These are phyloP conservation scores for Fraxinus pennsylvanica DNA, from an alignment of 257 asterid genomes.

Conservation along the genomic window DNA sequence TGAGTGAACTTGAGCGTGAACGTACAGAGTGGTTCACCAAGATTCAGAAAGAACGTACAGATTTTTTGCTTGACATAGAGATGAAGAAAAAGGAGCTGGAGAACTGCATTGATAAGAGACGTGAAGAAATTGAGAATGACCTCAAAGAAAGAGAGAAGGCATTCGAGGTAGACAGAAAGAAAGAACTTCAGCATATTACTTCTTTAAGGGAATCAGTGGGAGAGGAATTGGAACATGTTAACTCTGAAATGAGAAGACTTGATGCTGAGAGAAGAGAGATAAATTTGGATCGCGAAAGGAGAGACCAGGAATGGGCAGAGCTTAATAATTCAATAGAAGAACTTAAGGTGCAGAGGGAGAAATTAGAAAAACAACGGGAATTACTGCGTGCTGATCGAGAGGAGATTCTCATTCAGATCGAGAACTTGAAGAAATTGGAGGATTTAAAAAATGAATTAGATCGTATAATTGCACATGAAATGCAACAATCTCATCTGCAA, in stretches of 20 bases:
- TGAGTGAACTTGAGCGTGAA: conserved; percentile 67
- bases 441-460: conserved; percentile 65
- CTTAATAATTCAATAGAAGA: conserved; percentile 70
- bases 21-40: conserved; percentile 74
- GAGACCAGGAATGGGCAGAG: conserved; percentile 87
- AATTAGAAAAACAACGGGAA: conserved; percentile 92
- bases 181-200: conserved; percentile 59
- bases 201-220: conserved; percentile 58
- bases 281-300: conserved; percentile 70
- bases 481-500: conserved; percentile 46
- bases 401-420: conserved; percentile 77
- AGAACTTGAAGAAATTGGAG: conserved; percentile 74
- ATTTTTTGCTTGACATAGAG: conserved; percentile 67
- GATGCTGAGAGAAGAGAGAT: conserved; percentile 73
- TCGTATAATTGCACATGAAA: conserved; percentile 52
- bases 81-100: conserved; percentile 78
- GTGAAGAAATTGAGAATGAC: conserved; percentile 79
- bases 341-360: conserved; percentile 80
- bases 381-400: conserved; percentile 74
- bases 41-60: conserved; percentile 77
- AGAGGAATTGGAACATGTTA: conserved; percentile 76
- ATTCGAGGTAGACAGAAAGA: conserved; percentile 71
- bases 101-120: conserved; percentile 61
- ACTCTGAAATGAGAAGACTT: conserved; percentile 70
- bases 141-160: conserved; percentile 66